Evolutionary conservation across 2,329 filamentous ascomycete species (phyloP), one percentile per base, ranked within the genome.

Genomic region (Nemania sp.): DNA sequence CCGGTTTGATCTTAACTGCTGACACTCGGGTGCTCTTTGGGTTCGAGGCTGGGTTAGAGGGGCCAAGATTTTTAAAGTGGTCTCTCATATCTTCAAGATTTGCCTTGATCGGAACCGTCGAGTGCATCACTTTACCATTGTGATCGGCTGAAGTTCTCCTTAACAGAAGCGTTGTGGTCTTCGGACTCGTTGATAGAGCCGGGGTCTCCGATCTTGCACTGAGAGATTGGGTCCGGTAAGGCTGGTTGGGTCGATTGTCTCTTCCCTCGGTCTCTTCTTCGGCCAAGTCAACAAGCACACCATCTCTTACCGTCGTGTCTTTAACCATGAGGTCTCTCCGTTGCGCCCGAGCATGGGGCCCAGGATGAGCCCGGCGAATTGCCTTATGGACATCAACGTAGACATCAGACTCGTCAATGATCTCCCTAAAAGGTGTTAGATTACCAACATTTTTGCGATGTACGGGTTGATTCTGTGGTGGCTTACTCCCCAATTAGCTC

Each of bases 341-440:
- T 33, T 72, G 70, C 24, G 76, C 80, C 51, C 88, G 83, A 39
- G 85, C 85, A 67, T 90, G 88, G 1, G 93, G 93, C 1, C 92
- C 91, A 20, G 91, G 91, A 17, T 88, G 84, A 66, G 95, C 82
- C 47, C 94, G 89, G 53, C 94, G 86, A 63, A 99, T 97, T 19
- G 94, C 94, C 76, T 97, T 97, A 78, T 97, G 94, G 2, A 99
- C 91, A 71, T 99, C 94, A 60, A 99, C 88, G 67, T 96, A 99
- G 9, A 99, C 94, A 72, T 99, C 94, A 0, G 93, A 97, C 72
- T 99, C 94, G 70, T 99, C 94, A 59, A 99, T 95, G 61, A 97
- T 99, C 80, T 99, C 94, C 77, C 89, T 30, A 22, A 3, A 4
- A 31, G 37, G 19, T 15, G 31, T 22, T 20, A n/a, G 6, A 37